These are phyloP conservation scores for Tricholoma sp. DNA, from an alignment of 768 basidiomycete species.

Conservation along the genomic window DNA sequence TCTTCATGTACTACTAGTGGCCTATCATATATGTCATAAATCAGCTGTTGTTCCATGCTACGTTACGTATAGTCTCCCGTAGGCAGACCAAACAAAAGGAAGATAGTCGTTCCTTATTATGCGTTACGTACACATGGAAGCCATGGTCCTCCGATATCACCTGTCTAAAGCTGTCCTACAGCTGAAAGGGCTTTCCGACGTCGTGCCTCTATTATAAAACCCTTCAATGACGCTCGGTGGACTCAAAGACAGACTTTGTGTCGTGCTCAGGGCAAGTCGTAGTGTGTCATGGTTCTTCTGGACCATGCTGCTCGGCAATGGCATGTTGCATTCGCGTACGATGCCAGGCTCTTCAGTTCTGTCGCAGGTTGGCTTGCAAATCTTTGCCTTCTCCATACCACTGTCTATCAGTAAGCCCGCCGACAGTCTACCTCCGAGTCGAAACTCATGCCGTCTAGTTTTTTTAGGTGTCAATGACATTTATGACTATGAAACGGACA, in stretches of 20 bases:
- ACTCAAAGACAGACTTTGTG: not conserved
- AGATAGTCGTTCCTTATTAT: too few relatives aligned
- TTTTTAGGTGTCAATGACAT: constrained; percentile 14
- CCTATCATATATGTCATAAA: too few relatives aligned
- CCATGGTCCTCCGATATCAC: too few relatives aligned
- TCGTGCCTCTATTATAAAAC: not conserved
- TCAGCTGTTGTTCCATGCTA: too few relatives aligned
- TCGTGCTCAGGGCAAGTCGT: not conserved
- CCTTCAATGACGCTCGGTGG: not conserved
- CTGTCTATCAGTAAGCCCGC: not conserved
- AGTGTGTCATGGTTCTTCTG: not conserved
- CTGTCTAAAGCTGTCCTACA: too few relatives aligned
- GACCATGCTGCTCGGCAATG: not conserved
- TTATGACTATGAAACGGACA: constrained; percentile 11
- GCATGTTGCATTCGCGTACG: not conserved
- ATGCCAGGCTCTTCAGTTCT: not conserved
- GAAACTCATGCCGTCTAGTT: not conserved
- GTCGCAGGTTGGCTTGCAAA: not conserved
- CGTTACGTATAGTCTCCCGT: too few relatives aligned
- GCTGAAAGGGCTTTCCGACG: too few relatives aligned
- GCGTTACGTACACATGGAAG: too few relatives aligned
- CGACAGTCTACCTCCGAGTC: not conserved
- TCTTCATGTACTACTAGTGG: too few relatives aligned
- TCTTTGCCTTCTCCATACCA: not conserved
- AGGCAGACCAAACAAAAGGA: too few relatives aligned